Conservation (phyloP, 805 yeast genomes). For the Candida morakotiae region DNA sequence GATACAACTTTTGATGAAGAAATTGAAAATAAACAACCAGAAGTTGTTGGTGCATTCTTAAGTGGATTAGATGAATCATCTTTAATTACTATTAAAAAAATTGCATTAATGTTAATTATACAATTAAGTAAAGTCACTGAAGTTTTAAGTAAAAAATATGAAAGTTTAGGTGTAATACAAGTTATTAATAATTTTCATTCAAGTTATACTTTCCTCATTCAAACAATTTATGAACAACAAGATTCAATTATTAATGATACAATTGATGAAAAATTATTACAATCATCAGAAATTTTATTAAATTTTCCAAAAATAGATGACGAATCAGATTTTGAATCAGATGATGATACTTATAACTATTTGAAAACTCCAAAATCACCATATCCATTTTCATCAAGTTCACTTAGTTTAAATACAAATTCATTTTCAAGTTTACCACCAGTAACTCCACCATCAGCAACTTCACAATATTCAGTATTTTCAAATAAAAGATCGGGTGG, state of each 20-base stretch:
- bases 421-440: conserved; percentile 14
- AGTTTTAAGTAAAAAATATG: conserved; percentile 48
- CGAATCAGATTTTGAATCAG: conserved; percentile 4
- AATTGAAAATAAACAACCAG: conserved; percentile 40
- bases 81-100: conserved; percentile 34
- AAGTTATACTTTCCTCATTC: conserved; percentile 11
- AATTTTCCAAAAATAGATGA: conserved; percentile 18
- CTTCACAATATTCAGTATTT: conserved; percentile 35
- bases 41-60: conserved; percentile 44
- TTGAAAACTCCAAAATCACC: conserved; percentile 9
- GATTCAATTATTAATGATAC: conserved; percentile 12
- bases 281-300: conserved; percentile 22
- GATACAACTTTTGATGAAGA: conserved; percentile 18
- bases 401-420: conserved; percentile 4
- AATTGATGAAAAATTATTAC: conserved; percentile 15
- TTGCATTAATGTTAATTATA: conserved; percentile 40
- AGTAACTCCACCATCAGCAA: conserved; percentile 40
- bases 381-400: conserved; percentile 4
- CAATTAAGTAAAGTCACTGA: conserved; percentile 47
- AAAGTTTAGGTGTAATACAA: conserved; percentile 50
- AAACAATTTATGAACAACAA: conserved; percentile 20
- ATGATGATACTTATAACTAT: conserved; percentile 2
- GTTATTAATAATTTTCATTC: conserved; percentile 29
- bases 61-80: conserved; percentile 44
- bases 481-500: conserved; percentile 22